Evolutionary conservation across 2,329 filamentous ascomycete genomes (phyloP), one percentile per base, ranked within the genome.

Genomic region (Fusarium fracticaudum): DNA sequence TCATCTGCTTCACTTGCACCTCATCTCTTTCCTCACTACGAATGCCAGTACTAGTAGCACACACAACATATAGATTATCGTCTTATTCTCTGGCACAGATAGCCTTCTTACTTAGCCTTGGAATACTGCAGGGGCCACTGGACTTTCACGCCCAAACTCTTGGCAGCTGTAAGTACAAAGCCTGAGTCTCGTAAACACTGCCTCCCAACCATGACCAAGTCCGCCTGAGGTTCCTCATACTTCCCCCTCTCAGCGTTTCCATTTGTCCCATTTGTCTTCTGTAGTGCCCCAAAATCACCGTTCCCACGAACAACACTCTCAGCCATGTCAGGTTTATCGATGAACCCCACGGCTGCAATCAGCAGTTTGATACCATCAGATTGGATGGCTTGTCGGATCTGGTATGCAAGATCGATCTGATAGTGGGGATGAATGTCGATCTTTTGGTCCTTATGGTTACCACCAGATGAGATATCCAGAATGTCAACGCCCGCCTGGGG

Each of bases 181-280:
- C 93, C 91, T 0, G 94, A 92, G 78, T 97, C 94, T 80, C 94
- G 90, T 83, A 97, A 86, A 81, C 96, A 96, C 78, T 92, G 91
- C 58, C 94, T 87, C 0, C 90, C 95, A 3, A 92, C 86, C 18
- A 95, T 86, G 0, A 92, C 90, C 17, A 95, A 81, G 79, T 98
- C 95, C 1, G 88, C 89, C 78, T 85, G 83, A 18, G 86, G 77
- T 6, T 84, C 61, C 3, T 31, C 15, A 20, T 81, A 82, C 58
- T 84, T 82, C 66, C 83, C 89, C 72, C 86, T 82, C 1, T 80
- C 80, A 62, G 90, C 4, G 0, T 17, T 8, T 7, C 43, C 37
- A 3, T 24, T 18, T 5, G 11, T 22, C 9, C 15, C 10, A 3
- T 20, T 29, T 6, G 5, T 10, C n/a, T 26, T n/a, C 4, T 8